Conservation (phyloP, 1,284 basidiomycete species). For the Ganoderma multipileum region DNA sequence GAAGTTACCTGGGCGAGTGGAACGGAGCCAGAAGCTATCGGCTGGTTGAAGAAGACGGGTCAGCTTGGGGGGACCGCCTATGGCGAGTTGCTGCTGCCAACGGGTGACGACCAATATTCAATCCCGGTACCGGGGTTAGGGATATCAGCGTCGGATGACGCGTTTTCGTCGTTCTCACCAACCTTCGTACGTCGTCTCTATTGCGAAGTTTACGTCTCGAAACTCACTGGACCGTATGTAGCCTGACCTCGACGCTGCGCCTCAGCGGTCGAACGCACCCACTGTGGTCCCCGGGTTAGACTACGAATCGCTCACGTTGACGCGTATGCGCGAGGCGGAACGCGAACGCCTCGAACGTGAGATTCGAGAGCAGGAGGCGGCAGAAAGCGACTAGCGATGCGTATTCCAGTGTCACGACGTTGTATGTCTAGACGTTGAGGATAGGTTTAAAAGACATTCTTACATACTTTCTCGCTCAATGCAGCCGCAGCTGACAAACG, state of each 20-base stretch:
- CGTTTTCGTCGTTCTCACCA: constrained; percentile 40
- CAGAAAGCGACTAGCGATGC: constrained; percentile 17
- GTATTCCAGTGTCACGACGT: no score
- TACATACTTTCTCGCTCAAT: no score
- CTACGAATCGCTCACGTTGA: constrained; percentile 84
- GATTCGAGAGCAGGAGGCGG: constrained; percentile 71
- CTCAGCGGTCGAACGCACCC: constrained; percentile 35
- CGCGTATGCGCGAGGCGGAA: constrained; percentile 83
- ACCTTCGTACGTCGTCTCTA: constrained; percentile 49
- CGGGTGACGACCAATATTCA: not conserved
- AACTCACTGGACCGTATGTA: constrained; percentile 26
- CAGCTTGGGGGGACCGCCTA: constrained; percentile 51
- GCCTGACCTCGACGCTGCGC: constrained; percentile 35
- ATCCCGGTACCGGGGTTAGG: constrained; percentile 3
- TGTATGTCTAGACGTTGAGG: no score
- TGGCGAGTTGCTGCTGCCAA: not conserved
- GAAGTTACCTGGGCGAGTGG: constrained; percentile 62
- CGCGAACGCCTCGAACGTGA: constrained; percentile 78
- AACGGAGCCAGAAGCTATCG: constrained; percentile 76
- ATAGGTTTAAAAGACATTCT: no score
- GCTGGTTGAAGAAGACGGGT: constrained; percentile 78
- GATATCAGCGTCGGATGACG: constrained; percentile 9
- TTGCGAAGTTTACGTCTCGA: constrained; percentile 1
- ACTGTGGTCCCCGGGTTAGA: constrained; percentile 58
- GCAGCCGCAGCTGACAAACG: no score